These are phyloP conservation scores for Roridomyces roridus DNA, from an alignment of 768 basidiomycete species.

Conservation along the genomic window DNA sequence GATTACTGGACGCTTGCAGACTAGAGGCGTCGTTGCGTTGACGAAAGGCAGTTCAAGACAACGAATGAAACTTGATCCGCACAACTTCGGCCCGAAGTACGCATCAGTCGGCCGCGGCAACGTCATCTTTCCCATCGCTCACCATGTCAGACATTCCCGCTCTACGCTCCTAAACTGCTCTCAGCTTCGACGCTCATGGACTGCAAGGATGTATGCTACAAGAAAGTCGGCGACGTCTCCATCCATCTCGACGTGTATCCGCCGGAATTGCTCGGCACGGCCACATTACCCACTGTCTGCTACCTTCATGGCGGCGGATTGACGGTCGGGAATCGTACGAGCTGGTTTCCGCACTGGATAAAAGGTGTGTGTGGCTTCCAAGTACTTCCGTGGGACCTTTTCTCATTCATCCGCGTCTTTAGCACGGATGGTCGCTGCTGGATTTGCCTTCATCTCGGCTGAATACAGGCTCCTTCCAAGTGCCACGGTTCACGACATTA, in stretches of 20 bases:
- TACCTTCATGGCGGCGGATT: slow-evolving; percentile 65
- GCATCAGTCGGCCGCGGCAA: too few relatives aligned
- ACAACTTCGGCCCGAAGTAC: too few relatives aligned
- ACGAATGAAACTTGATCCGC: too few relatives aligned
- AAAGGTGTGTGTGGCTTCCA: slow-evolving; percentile 48
- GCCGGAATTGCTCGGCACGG: slow-evolving; percentile 1
- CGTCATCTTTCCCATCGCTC: too few relatives aligned
- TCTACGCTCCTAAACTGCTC: too few relatives aligned
- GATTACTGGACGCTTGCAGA: too few relatives aligned
- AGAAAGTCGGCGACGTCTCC: slow-evolving; percentile 30
- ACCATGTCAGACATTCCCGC: too few relatives aligned
- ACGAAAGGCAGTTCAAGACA: too few relatives aligned
- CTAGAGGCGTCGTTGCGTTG: too few relatives aligned
- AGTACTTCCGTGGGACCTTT: background rate
- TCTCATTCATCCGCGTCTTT: background rate
- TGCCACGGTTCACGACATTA: slow-evolving; percentile 60
- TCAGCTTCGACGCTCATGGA: background rate
- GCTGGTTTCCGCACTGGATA: slow-evolving; percentile 73
- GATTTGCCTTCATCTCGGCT: slow-evolving; percentile 63
- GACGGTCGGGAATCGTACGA: slow-evolving; percentile 60
- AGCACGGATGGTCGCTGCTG: slow-evolving; percentile 56
- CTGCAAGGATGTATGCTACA: slow-evolving; percentile 41
- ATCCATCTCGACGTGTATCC: slow-evolving; percentile 43
- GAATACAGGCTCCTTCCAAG: slow-evolving; percentile 67
- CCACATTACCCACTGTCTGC: slow-evolving; percentile 41